Evolutionary conservation across 495 filamentous ascomycete genomes (phyloP).

Genomic region (Penicillium waksmanii): DNA sequence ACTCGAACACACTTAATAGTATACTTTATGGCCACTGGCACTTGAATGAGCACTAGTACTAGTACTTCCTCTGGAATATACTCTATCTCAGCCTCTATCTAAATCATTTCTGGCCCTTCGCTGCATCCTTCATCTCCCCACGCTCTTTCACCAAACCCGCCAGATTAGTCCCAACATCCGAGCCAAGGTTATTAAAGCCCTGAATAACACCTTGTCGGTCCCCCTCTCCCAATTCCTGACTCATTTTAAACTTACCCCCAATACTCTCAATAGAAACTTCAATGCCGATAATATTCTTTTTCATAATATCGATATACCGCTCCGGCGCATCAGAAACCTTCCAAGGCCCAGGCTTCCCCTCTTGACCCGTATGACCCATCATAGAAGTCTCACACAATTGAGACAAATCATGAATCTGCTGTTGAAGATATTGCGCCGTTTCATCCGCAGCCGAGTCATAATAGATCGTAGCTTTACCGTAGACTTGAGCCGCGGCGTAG

Average conservation of each 20-base stretch:
- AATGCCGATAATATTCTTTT: conserved; percentile 57
- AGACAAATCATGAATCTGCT: conserved; percentile 48
- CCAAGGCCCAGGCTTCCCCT: conserved; percentile 42
- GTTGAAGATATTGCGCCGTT: conserved; percentile 41
- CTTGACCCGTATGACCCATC: conserved; percentile 47
- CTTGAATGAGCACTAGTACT: no score
- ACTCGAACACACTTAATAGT: no score
- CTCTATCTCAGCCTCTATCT: neutral
- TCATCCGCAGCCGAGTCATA: conserved; percentile 39
- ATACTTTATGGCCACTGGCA: no score
- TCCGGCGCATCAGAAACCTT: conserved; percentile 52
- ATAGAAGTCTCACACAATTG: conserved; percentile 45
- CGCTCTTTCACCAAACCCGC: conserved; percentile 46
- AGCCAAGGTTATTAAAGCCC: conserved; percentile 48
- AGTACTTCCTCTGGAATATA: neutral
- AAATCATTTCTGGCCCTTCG: conserved; percentile 3
- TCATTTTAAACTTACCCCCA: conserved; percentile 62
- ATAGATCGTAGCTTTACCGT: conserved; percentile 50
- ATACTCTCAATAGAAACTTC: conserved; percentile 50
- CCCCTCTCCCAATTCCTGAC: conserved; percentile 51
- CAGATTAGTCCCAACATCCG: conserved; percentile 41
- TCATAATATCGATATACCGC: conserved; percentile 50
- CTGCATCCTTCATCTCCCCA: conserved; percentile 26
- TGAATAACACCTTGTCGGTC: conserved; percentile 52
- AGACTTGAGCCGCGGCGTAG: conserved; percentile 56